Conservation (phyloP, 768 basidiomycete genomes). For the Imleria badia region DNA sequence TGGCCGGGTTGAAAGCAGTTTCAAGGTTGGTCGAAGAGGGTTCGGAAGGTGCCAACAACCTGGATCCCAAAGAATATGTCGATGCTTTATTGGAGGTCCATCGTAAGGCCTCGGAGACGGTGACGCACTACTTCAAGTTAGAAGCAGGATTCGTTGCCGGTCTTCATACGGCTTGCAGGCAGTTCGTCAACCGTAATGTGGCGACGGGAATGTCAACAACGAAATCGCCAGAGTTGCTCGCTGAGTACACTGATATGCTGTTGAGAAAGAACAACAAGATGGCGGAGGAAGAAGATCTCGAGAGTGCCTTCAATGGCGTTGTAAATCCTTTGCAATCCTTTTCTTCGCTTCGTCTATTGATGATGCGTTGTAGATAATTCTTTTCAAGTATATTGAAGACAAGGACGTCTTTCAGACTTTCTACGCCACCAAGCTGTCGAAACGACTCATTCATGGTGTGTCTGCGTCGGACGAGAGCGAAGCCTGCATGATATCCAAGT, state of each 20-base stretch:
- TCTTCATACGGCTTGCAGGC: slow-evolving; percentile 91
- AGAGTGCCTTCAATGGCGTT: slow-evolving; percentile 86
- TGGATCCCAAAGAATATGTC: slow-evolving; percentile 94
- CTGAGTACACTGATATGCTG: slow-evolving; percentile 87
- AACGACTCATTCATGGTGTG: slow-evolving; percentile 86
- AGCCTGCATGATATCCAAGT: slow-evolving; percentile 95
- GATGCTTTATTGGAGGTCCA: slow-evolving; percentile 91
- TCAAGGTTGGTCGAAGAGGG: slow-evolving; percentile 64
- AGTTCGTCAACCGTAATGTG: slow-evolving; percentile 92
- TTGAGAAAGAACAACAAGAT: slow-evolving; percentile 95
- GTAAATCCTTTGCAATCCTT: slow-evolving; percentile 45
- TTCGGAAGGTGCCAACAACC: slow-evolving; percentile 49
- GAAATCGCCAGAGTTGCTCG: slow-evolving; percentile 89
- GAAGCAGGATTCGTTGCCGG: slow-evolving; percentile 93
- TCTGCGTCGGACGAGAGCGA: slow-evolving; percentile 97
- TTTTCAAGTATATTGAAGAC: slow-evolving; percentile 98
- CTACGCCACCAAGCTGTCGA: slow-evolving; percentile 92
- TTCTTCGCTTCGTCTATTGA: not conserved
- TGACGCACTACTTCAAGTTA: slow-evolving; percentile 83
- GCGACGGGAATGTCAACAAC: slow-evolving; percentile 82
- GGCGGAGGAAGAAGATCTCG: slow-evolving; percentile 87
- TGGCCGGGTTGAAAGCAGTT: slow-evolving; percentile 79
- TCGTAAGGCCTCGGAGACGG: slow-evolving; percentile 86
- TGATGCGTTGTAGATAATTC: slow-evolving; percentile 67
- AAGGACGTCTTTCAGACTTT: slow-evolving; percentile 99